Conservation (phyloP, 83 land plant species). For the Larix sibirica region DNA sequence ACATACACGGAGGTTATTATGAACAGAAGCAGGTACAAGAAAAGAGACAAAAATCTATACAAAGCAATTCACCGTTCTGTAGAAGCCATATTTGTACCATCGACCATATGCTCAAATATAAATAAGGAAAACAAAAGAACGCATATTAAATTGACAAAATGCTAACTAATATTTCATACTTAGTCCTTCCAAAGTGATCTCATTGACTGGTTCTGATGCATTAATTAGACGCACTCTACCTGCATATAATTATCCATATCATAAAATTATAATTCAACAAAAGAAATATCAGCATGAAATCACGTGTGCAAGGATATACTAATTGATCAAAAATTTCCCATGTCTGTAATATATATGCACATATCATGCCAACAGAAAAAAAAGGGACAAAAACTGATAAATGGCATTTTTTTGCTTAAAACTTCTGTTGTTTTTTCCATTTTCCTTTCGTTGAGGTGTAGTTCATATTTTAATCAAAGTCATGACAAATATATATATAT, state of each 20-base stretch:
- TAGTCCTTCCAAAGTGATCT: not conserved
- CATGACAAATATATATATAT: no score
- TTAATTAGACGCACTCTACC: not conserved
- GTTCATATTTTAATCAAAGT: no score
- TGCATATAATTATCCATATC: not conserved
- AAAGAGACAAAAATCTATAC: not conserved
- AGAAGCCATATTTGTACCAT: not conserved
- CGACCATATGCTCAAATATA: not conserved
- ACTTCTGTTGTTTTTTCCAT: no score
- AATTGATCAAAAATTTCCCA: not conserved
- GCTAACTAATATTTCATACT: constrained; percentile 2
- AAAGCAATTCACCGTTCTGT: not conserved
- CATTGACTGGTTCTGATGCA: not conserved
- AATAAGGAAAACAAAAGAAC: not conserved
- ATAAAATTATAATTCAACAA: not conserved
- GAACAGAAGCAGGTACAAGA: not conserved
- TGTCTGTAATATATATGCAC: not conserved
- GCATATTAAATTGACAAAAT: not conserved
- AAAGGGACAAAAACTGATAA: no score
- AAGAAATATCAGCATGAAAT: not conserved
- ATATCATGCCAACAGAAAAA: not conserved
- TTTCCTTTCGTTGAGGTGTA: no score
- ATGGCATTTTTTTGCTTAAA: no score
- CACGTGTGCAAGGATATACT: not conserved
- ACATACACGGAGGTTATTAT: not conserved